phyloP scores from a whole-genome alignment of 208 protist genomes.

The Crithidia mellificae region DNA sequence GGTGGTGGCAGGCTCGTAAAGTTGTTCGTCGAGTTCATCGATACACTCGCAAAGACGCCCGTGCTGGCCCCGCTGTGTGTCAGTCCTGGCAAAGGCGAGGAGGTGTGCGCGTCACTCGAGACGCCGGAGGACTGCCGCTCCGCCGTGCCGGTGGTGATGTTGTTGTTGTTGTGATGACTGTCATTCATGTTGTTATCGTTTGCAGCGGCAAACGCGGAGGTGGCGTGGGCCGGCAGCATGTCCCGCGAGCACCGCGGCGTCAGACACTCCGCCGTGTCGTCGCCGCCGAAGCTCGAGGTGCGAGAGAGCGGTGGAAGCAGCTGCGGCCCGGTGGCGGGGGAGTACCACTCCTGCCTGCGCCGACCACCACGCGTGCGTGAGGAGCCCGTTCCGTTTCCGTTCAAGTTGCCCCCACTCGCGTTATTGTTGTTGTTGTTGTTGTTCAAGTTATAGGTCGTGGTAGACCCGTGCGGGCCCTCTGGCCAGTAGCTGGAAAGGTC shows the following conservation, averaged over 20 bases:
- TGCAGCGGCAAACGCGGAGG: background rate
- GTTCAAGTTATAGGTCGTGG: background rate
- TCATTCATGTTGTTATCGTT: background rate
- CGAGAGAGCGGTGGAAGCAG: slow-evolving; percentile 11
- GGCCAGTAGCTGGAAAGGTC: slow-evolving; percentile 25
- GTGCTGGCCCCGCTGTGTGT: background rate
- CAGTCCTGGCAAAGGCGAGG: background rate
- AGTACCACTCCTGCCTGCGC: slow-evolving; percentile 8
- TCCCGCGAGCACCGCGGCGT: slow-evolving; percentile 8
- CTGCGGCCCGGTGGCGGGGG: slow-evolving; percentile 7
- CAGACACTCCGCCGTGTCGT: slow-evolving; percentile 26
- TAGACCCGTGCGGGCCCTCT: background rate
- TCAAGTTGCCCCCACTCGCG: background rate
- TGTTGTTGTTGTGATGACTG: too few species aligned
- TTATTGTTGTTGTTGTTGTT: background rate
- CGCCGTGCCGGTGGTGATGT: too few species aligned
- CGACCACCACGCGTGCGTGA: background rate
- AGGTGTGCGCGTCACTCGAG: background rate
- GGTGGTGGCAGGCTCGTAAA: background rate
- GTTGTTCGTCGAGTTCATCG: background rate
- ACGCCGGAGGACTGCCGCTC: background rate
- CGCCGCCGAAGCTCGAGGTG: slow-evolving; percentile 16
- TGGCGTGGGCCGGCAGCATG: background rate
- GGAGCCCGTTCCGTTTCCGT: too few species aligned
- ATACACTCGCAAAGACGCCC: background rate